Evolutionary conservation across 331 rosid genomes (phyloP), one percentile per base, ranked within the genome.

Genomic region (Pyracantha coccinea): DNA sequence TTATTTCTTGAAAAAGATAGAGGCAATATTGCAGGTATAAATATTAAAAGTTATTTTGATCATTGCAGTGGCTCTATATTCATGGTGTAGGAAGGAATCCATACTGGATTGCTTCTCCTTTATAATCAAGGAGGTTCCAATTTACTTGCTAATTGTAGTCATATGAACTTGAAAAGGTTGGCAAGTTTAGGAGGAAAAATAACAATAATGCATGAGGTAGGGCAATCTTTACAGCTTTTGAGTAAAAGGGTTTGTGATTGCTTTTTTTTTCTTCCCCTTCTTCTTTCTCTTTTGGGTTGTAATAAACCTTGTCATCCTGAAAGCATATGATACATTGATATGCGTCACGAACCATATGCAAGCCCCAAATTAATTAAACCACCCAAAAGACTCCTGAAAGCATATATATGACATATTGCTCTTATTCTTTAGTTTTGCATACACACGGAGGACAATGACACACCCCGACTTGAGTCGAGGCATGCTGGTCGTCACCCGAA

Each of bases 1-100:
- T 70, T 71, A 65, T 79, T 69, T 83, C 81, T 58, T 76, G 68
- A 17, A 82, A 75, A 88, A 67, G 31, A 72, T 75, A 5, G 72
- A 52, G 25, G 63, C 29, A 2, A 38, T 38, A 11, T 41, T 44
- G 15, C 72, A 27, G 28, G 32, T 10, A 41, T 67, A 6, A 66
- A 23, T 24, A n/a, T 12, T 7, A 45, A 68, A 69, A 27, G 25
- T 9, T 59, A 69, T 19, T 47, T 24, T 25, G 1, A 52, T 61
- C n/a, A 25, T 45, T 69, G 27, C 41, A 69, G 2, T 69, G 61
- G 61, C 28, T 45, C 44, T 47, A 54, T 45, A 54, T 69, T 69
- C 44, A 27, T 69, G 6, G 16, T 50, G 41, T 24, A 9, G 41
- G 59, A 24, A 24, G 44, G 72, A 41, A 41, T 41, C 32, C 69